phyloP scores from a whole-genome alignment of 768 basidiomycete species.

The Boletales sp. region DNA sequence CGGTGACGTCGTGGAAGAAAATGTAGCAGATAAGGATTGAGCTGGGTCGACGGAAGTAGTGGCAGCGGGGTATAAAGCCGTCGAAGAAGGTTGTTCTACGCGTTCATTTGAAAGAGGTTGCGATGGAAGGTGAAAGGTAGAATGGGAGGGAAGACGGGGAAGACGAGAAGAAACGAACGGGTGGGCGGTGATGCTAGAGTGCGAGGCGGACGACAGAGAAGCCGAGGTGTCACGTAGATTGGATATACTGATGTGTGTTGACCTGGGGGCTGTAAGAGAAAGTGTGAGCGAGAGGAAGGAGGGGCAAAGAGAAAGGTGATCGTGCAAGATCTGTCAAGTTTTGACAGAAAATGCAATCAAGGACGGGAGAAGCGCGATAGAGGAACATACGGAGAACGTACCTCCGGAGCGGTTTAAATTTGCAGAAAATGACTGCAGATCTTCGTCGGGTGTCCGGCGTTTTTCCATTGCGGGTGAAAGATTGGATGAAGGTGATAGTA shows the following conservation, averaged over 20 bases:
- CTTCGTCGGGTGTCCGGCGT: constrained; percentile 18
- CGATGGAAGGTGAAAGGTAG: background rate
- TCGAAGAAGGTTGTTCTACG: background rate
- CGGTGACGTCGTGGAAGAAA: background rate
- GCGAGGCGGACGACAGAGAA: background rate
- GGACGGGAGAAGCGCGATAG: constrained; percentile 10
- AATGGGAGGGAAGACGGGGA: constrained; percentile 1
- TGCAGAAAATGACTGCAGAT: constrained; percentile 7
- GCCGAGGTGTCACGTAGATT: background rate
- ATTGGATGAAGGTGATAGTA: no score
- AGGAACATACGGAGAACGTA: constrained; percentile 18
- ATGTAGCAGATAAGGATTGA: background rate
- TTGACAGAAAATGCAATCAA: constrained; percentile 8
- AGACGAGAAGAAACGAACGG: background rate
- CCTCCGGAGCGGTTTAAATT: constrained; percentile 21
- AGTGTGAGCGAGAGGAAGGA: constrained; percentile 3
- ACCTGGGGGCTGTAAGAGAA: constrained; percentile 6
- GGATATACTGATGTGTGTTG: background rate
- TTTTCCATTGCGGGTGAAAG: constrained; percentile 21
- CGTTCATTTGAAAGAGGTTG: background rate
- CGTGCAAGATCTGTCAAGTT: constrained; percentile 10
- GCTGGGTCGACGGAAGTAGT: background rate
- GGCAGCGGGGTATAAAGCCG: constrained; percentile 3
- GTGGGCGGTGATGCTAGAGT: background rate
- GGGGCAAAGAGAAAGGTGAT: constrained; percentile 1